These are phyloP conservation scores for Epichloe uncinata DNA, from an alignment of 2,329 filamentous ascomycete species.

Conservation along the genomic window DNA sequence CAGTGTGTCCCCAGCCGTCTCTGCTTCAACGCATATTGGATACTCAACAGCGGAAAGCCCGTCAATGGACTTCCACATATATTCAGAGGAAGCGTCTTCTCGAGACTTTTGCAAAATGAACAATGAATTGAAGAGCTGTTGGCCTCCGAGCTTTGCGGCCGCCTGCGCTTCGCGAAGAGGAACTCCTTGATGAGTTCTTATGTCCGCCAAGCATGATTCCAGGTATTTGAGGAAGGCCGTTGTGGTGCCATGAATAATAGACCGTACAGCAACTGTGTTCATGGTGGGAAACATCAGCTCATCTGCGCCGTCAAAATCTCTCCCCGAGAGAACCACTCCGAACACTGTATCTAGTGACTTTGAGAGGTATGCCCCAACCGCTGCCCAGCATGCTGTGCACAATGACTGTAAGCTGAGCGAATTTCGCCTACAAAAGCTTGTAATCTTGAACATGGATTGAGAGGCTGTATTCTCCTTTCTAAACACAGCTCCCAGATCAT, in stretches of 20 bases:
- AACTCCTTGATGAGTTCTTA: conserved; percentile 62
- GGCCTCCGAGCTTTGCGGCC: conserved; percentile 19
- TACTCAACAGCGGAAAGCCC: conserved; percentile 63
- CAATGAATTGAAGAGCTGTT: conserved; percentile 38
- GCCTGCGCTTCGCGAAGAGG: conserved; percentile 58
- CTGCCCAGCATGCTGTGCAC: conserved; percentile 63
- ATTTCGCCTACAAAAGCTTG: conserved; percentile 48
- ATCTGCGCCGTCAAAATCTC: conserved; percentile 59
- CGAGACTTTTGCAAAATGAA: conserved; percentile 38
- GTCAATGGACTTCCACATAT: conserved; percentile 48
- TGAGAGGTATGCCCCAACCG: conserved; percentile 51
- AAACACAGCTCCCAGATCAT: conserved; percentile 1
- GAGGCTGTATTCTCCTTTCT: conserved; percentile 8
- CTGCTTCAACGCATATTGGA: conserved; percentile 70
- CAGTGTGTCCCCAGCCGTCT: conserved; percentile 41
- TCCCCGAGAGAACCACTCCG: conserved; percentile 70
- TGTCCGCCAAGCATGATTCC: conserved; percentile 53
- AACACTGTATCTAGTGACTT: conserved; percentile 63
- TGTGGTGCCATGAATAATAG: conserved; percentile 55
- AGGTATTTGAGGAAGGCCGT: conserved; percentile 55
- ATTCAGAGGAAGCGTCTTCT: not conserved
- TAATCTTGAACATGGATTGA: conserved; percentile 11
- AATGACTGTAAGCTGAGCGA: conserved; percentile 65
- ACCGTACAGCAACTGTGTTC: conserved; percentile 73
- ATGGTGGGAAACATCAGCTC: conserved; percentile 74